These are phyloP conservation scores for Nevesoporus exiguus DNA, from an alignment of 768 basidiomycete genomes.

Conservation along the genomic window DNA sequence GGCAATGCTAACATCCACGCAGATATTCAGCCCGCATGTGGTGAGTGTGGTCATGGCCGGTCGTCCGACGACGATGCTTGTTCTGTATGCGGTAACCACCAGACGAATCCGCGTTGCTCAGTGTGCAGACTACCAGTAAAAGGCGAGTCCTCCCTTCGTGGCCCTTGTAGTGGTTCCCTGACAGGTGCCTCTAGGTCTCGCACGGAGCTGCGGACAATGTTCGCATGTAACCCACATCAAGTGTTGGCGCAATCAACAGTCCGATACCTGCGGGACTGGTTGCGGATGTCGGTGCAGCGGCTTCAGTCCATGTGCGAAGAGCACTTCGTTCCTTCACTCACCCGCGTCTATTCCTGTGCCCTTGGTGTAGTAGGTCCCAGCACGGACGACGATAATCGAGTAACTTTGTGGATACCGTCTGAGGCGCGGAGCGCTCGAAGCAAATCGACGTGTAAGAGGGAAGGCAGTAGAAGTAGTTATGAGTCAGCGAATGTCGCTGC, in stretches of 20 bases:
- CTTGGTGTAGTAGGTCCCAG: background rate
- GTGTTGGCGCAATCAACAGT: slow-evolving; percentile 48
- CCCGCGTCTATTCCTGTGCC: slow-evolving; percentile 5
- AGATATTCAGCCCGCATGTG: slow-evolving; percentile 52
- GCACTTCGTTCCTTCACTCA: slow-evolving; percentile 10
- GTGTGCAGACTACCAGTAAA: slow-evolving; percentile 75
- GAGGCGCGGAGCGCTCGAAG: no score
- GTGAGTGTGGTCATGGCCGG: slow-evolving; percentile 38
- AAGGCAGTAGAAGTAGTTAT: no score
- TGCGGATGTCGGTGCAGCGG: slow-evolving; percentile 61
- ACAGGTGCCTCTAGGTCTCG: slow-evolving; percentile 46
- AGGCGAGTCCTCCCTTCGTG: slow-evolving; percentile 39
- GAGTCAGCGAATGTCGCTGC: no score
- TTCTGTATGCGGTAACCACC: slow-evolving; percentile 40
- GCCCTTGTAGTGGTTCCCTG: background rate
- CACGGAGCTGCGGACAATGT: slow-evolving; percentile 58
- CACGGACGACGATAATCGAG: no score
- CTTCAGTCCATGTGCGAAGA: slow-evolving; percentile 1
- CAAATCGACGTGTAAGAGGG: no score
- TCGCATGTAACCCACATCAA: slow-evolving; percentile 63
- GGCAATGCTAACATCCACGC: slow-evolving; percentile 1
- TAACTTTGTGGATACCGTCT: no score
- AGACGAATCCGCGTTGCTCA: slow-evolving; percentile 53
- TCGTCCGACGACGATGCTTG: slow-evolving; percentile 39
- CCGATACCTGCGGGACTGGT: slow-evolving; percentile 59